Conservation (phyloP, 1,139 yeast species). For the Debaryomyces nepalensis region DNA sequence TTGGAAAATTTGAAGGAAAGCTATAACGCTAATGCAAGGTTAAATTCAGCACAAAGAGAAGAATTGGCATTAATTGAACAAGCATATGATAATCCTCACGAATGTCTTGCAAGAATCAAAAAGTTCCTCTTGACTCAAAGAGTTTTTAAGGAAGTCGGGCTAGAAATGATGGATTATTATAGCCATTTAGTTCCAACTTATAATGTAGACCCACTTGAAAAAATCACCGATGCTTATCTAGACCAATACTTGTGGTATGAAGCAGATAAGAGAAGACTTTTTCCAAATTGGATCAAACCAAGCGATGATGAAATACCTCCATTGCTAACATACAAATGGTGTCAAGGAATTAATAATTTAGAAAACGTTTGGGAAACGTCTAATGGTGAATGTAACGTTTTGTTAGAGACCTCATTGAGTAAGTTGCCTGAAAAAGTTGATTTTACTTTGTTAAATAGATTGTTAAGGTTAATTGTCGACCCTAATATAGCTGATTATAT, state of each 20-base stretch:
- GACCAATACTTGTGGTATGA: constrained; percentile 98
- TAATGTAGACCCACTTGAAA: constrained; percentile 87
- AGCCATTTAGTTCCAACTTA: constrained; percentile 85
- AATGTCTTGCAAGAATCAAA: constrained; percentile 82
- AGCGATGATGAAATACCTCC: constrained; percentile 95
- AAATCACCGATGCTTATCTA: constrained; percentile 93
- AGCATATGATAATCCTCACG: constrained; percentile 97
- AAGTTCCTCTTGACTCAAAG: constrained; percentile 84
- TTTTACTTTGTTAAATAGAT: constrained; percentile 80
- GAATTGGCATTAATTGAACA: constrained; percentile 93
- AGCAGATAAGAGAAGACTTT: constrained; percentile 82
- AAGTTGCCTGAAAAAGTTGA: constrained; percentile 86
- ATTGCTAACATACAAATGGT: constrained; percentile 88
- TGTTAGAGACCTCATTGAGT: constrained; percentile 74
- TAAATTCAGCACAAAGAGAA: constrained; percentile 88
- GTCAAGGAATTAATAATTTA: constrained; percentile 88
- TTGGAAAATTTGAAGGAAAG: constrained; percentile 85
- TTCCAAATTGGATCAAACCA: constrained; percentile 97
- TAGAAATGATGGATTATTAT: constrained; percentile 93
- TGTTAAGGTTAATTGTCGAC: constrained; percentile 81
- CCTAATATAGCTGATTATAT: constrained; percentile 94
- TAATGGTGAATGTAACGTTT: constrained; percentile 79
- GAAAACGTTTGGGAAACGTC: constrained; percentile 77
- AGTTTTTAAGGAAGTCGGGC: constrained; percentile 84
- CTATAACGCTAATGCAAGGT: constrained; percentile 78